phyloP scores from a whole-genome alignment of 75 land plant species.

The Pinus albicaulis region DNA sequence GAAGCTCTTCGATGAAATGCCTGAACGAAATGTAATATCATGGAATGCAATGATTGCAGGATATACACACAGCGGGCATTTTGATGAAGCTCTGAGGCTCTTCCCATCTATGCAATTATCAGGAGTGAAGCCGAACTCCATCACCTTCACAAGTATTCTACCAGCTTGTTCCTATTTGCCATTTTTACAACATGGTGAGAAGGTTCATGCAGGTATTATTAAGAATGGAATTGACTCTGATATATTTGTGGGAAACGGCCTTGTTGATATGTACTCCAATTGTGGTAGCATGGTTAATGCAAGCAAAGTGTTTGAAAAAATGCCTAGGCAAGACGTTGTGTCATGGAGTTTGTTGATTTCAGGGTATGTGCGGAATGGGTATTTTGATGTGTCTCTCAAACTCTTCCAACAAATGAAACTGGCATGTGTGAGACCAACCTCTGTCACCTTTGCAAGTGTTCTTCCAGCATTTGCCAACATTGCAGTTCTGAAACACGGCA shows the following conservation, averaged over 20 bases:
- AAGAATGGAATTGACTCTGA: neutral
- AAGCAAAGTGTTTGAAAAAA: neutral
- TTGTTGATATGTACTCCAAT: neutral
- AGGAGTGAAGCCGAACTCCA: conserved; percentile 4
- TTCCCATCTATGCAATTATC: conserved; percentile 7
- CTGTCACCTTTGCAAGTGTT: neutral
- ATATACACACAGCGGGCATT: conserved; percentile 14
- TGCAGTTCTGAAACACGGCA: neutral
- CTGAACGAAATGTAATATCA: conserved; percentile 9
- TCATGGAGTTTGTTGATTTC: conserved; percentile 47
- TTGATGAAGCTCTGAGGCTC: conserved; percentile 5
- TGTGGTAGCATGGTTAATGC: neutral
- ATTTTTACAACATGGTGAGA: no score
- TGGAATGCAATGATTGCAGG: conserved; percentile 25
- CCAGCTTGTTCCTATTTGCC: neutral
- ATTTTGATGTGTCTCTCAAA: conserved; percentile 17
- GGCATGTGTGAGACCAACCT: neutral
- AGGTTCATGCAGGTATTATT: no score
- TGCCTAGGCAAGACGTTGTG: conserved; percentile 14
- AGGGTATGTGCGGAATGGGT: conserved; percentile 31
- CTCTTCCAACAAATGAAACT: conserved; percentile 21
- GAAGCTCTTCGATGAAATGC: conserved; percentile 16
- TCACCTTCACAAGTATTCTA: conserved; percentile 9
- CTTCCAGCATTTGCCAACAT: conserved; percentile 9
- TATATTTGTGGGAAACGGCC: neutral